A percentile compares a stretch with the other conserved stretches of the same genome.
Evolutionary conservation across 129 eudicot genomes (phyloP).

Genomic region (Saussurea involucrata): DNA sequence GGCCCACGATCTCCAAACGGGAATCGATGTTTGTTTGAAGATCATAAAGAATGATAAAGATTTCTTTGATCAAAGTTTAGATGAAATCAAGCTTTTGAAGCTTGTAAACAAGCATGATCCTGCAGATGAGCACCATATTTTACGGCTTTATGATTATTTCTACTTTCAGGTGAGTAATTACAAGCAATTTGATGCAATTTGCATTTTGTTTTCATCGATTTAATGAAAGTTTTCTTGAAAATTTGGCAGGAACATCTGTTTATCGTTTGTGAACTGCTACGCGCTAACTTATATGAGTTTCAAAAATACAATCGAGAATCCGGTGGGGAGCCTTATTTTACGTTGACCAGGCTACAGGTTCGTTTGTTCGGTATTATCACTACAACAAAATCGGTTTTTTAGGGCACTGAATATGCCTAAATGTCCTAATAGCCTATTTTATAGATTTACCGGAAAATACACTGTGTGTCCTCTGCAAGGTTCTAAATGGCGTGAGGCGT

Average conservation of each 20-base stretch:
- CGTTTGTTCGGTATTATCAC: constrained; percentile 7
- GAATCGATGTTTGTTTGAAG: constrained; percentile 90
- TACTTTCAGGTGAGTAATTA: constrained; percentile 64
- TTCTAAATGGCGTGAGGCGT: no score
- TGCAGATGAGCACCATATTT: constrained; percentile 65
- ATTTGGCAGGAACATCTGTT: constrained; percentile 80
- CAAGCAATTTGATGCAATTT: not conserved
- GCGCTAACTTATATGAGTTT: constrained; percentile 94
- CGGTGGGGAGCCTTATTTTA: constrained; percentile 87
- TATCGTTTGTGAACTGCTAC: constrained; percentile 82
- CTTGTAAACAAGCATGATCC: constrained; percentile 95
- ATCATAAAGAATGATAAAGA: constrained; percentile 95
- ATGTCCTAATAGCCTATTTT: not conserved
- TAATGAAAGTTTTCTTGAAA: not conserved
- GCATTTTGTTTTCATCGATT: not conserved
- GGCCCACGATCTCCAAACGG: constrained; percentile 84
- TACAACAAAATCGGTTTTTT: not conserved
- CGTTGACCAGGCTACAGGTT: constrained; percentile 87
- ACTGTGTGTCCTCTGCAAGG: not conserved
- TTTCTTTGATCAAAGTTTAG: constrained; percentile 96
- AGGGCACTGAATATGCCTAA: not conserved
- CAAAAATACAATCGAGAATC: constrained; percentile 87
- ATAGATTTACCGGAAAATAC: not conserved
- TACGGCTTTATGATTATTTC: constrained; percentile 96
- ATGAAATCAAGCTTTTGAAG: constrained; percentile 95